Base-by-base conservation (phyloP, 2,329 filamentous ascomycete genomes). In the Coniochaeta ligniaria region DNA sequence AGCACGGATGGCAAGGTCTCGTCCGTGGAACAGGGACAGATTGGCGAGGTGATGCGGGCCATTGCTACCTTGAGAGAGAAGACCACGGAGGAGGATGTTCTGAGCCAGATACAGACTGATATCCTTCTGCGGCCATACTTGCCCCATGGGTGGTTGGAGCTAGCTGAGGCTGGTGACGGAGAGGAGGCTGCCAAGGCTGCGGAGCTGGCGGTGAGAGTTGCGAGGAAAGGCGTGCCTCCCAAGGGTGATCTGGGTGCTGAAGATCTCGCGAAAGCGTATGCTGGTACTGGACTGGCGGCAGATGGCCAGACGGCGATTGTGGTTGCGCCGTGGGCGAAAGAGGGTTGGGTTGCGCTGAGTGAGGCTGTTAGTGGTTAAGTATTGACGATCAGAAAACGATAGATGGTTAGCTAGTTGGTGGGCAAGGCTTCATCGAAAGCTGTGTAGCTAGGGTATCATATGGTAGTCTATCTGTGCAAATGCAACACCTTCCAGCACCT, bases 181-280 rank as follows among this genome's bases (percentile, higher is more conserved):
- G 66, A 65, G 20, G 65, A 68, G 26, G 65, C 59, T 0, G 82
- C 81, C 0, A 83, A 81, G 2, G 75, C 80, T 0, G 88, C 90
- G 2, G 85, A 90, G 65, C 92, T 96, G 86, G 91, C 92, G 1
- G 78, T 96, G 63, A 82, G 87, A 69, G 91, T 92, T n/a, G 92
- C 93, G 0, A 70, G 83, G 41, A 86, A 87, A 66, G 86, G 84
- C 9, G 85, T 93, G 2, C 90, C 92, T 38, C 92, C 93, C 0
- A 75, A 81, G 58, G 91, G 92, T 0, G 75, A 80, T 1, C 75
- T 96, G 14, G 83, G 83, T 20, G 86, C 91, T 1, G 78, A 80
- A 26, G 90, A 91, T 62, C 74, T 98, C 60, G 85, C 90, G 1
- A 78, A 79, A 64, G 89, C 91, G 6, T 92, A 90, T 77, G 84